Evolutionary conservation across 495 filamentous ascomycete species (phyloP).

Genomic region (Pyrenopolyporus hunteri): DNA sequence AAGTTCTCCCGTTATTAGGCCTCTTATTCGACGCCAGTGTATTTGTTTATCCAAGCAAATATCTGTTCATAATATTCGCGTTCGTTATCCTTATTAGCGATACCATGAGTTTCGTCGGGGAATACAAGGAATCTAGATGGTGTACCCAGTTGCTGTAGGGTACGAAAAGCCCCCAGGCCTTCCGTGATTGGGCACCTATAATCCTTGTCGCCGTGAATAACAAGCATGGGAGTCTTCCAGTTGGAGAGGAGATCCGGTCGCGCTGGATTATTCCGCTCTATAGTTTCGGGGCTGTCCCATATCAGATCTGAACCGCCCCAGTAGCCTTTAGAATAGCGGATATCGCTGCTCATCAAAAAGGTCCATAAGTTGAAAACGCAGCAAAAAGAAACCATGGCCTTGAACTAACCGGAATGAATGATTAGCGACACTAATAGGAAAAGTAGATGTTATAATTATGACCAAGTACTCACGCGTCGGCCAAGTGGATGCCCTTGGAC

Average conservation of each 20-base stretch:
- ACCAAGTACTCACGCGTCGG: slow-evolving; percentile 25
- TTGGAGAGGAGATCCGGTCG: slow-evolving; percentile 26
- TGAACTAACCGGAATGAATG: slow-evolving; percentile 27
- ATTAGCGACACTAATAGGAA: neutral
- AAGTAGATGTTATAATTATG: neutral
- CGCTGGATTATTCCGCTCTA: slow-evolving; percentile 33
- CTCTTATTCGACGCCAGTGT: slow-evolving; percentile 7
- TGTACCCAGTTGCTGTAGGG: slow-evolving; percentile 65
- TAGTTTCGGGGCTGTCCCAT: slow-evolving; percentile 20
- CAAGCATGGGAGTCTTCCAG: slow-evolving; percentile 42
- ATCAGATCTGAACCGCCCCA: slow-evolving; percentile 17
- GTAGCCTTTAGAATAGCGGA: neutral
- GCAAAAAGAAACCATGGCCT: slow-evolving; percentile 34
- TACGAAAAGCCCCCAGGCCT: slow-evolving; percentile 75
- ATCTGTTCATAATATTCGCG: slow-evolving; percentile 73
- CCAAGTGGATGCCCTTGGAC: slow-evolving; percentile 39
- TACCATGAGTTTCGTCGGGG: slow-evolving; percentile 64
- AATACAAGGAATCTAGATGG: slow-evolving; percentile 65
- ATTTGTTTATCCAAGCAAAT: slow-evolving; percentile 64
- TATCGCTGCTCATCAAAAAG: slow-evolving; percentile 10
- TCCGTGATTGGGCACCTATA: slow-evolving; percentile 73
- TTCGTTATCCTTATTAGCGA: slow-evolving; percentile 70
- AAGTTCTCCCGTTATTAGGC: no score
- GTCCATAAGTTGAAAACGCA: slow-evolving; percentile 29
- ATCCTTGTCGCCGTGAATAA: slow-evolving; percentile 66